Conservation (phyloP, 345 rosid species). For the Cardamine resedifolia region DNA sequence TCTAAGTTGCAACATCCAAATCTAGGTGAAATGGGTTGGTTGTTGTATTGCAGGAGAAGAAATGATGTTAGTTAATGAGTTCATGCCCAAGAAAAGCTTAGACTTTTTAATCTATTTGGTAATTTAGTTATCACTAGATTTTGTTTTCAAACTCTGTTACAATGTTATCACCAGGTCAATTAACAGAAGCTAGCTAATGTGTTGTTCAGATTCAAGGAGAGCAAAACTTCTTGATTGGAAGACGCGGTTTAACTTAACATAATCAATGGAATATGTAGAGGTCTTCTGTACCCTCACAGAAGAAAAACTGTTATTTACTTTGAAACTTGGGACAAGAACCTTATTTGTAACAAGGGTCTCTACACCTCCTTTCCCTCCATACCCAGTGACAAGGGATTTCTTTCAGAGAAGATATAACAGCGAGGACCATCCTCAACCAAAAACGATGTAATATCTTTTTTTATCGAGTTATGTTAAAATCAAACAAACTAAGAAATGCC, state of each 20-base stretch:
- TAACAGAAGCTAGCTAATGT: slow-evolving; percentile 9
- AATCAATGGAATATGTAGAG: slow-evolving; percentile 51
- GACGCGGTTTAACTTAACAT: slow-evolving; percentile 43
- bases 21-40: slow-evolving; percentile 58
- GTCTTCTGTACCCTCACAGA: slow-evolving; percentile 48
- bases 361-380: too few relatives aligned
- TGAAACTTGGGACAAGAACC: too few relatives aligned
- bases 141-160: not conserved
- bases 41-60: slow-evolving; percentile 59
- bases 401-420: too few relatives aligned
- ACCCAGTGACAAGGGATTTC: too few relatives aligned
- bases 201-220: slow-evolving; percentile 32
- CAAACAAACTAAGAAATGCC: too few relatives aligned
- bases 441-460: too few relatives aligned
- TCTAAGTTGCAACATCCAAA: slow-evolving; percentile 66
- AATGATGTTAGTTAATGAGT: slow-evolving; percentile 60
- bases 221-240: slow-evolving; percentile 43
- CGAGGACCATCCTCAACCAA: too few relatives aligned
- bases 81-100: slow-evolving; percentile 49
- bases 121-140: not conserved
- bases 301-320: too few relatives aligned
- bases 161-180: not conserved
- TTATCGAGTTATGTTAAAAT: too few relatives aligned
- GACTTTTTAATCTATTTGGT: slow-evolving; percentile 46
- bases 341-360: too few relatives aligned